These are phyloP conservation scores for Alternaria rosae DNA, from an alignment of 2,329 filamentous ascomycete genomes.

Conservation along the genomic window DNA sequence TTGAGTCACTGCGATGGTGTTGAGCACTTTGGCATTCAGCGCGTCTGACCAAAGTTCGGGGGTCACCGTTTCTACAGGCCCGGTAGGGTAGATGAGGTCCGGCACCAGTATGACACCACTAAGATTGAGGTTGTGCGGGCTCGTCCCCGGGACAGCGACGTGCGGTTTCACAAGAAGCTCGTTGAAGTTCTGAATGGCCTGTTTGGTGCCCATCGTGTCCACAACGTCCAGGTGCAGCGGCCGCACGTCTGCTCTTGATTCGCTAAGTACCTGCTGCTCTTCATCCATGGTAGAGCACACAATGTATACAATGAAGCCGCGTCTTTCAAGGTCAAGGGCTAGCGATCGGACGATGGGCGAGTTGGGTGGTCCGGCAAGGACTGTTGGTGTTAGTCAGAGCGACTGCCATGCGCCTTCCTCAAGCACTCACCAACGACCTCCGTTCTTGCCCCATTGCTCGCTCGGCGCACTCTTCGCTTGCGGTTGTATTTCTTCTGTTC, in stretches of 20 bases:
- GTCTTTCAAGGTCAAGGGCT: conserved; percentile 83
- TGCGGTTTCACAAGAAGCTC: conserved; percentile 77
- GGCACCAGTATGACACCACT: conserved; percentile 85
- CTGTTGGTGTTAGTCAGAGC: conserved; percentile 53
- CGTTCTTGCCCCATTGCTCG: conserved; percentile 81
- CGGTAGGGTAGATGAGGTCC: conserved; percentile 77
- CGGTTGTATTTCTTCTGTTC: conserved; percentile 66
- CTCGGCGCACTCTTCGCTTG: conserved; percentile 78
- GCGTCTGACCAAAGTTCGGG: conserved; percentile 86
- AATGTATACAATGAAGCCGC: conserved; percentile 92
- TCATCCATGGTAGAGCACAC: conserved; percentile 87
- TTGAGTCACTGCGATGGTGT: conserved; percentile 87
- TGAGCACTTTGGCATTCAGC: conserved; percentile 89
- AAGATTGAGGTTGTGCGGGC: conserved; percentile 77
- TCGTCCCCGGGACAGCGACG: conserved; percentile 76
- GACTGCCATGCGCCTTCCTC: not conserved
- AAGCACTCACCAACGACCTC: conserved; percentile 71
- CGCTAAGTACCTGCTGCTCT: conserved; percentile 76
- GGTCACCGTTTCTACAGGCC: conserved; percentile 84
- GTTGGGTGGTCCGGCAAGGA: conserved; percentile 86
- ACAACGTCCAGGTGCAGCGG: conserved; percentile 84
- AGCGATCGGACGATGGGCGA: conserved; percentile 85
- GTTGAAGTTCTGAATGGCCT: conserved; percentile 75
- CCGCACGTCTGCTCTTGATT: conserved; percentile 81
- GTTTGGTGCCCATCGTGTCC: conserved; percentile 73